These are phyloP conservation scores for Rhexocercosporidium sp. DNA, from an alignment of 2,329 filamentous ascomycete species.

Conservation along the genomic window DNA sequence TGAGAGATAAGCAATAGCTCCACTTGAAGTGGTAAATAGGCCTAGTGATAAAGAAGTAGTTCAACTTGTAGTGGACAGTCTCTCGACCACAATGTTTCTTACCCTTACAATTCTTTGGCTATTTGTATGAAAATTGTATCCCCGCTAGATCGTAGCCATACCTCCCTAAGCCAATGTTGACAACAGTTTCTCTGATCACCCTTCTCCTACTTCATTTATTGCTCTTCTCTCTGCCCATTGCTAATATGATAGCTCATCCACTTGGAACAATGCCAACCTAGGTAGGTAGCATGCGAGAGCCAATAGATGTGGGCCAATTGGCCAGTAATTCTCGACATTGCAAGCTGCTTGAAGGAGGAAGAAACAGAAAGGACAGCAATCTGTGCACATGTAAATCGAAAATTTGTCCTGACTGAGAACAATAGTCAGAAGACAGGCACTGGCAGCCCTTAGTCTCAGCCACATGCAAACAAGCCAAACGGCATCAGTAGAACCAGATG, in stretches of 20 bases:
- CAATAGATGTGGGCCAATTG: background rate
- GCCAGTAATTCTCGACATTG: too few relatives aligned
- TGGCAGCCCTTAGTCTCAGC: background rate
- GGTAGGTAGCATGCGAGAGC: background rate
- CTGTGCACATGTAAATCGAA: background rate
- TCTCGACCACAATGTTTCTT: too few relatives aligned
- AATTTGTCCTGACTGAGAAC: background rate
- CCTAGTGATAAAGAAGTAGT: background rate
- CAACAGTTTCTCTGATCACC: background rate
- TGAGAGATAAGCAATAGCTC: background rate
- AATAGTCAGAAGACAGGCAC: background rate
- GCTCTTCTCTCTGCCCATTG: background rate
- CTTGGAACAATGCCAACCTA: background rate
- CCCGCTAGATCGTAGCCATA: too few relatives aligned
- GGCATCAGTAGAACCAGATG: constrained; percentile 12
- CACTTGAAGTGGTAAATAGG: background rate
- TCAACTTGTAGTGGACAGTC: background rate
- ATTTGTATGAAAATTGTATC: too few relatives aligned
- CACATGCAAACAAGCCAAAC: background rate
- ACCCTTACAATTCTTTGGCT: too few relatives aligned
- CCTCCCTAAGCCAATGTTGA: too few relatives aligned
- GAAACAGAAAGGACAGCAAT: background rate
- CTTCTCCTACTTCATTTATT: background rate
- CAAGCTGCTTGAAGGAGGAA: background rate
- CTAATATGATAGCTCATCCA: background rate